These are phyloP conservation scores for Rossbeevera mucosa DNA, from an alignment of 768 basidiomycete genomes.

Conservation along the genomic window DNA sequence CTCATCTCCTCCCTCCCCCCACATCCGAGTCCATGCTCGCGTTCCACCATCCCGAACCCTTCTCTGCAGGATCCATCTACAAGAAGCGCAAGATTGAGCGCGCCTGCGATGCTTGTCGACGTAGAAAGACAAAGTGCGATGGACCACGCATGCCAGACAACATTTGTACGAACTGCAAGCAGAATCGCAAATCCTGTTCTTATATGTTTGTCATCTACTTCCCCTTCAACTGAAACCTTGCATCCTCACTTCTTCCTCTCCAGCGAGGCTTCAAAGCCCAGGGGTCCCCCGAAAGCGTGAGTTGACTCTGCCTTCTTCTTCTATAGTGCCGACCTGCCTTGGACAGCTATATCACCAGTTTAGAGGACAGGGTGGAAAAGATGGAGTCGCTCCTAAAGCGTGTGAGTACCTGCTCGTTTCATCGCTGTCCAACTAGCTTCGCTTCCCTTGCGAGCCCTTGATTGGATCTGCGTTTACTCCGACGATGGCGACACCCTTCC, in stretches of 20 bases:
- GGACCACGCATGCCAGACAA: slow-evolving; percentile 48
- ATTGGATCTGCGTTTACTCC: not conserved
- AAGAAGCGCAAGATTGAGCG: slow-evolving; percentile 48
- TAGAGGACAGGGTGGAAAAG: slow-evolving; percentile 57
- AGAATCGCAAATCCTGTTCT: slow-evolving; percentile 49
- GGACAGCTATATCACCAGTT: slow-evolving; percentile 49
- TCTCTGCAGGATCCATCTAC: slow-evolving; percentile 17
- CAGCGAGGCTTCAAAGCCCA: slow-evolving; percentile 61
- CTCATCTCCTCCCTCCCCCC: not conserved
- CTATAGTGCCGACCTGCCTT: not conserved
- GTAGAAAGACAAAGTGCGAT: slow-evolving; percentile 58
- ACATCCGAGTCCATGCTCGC: slow-evolving; percentile 10
- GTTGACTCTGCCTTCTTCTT: slow-evolving; percentile 21
- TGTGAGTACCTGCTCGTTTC: slow-evolving; percentile 31
- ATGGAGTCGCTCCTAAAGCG: slow-evolving; percentile 51
- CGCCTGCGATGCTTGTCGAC: slow-evolving; percentile 57
- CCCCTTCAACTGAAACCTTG: not conserved
- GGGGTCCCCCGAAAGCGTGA: slow-evolving; percentile 66
- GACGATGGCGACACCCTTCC: not conserved
- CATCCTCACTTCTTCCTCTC: slow-evolving; percentile 2
- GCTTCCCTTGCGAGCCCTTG: not conserved
- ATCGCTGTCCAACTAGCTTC: not conserved
- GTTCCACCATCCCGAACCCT: slow-evolving; percentile 1
- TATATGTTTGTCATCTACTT: slow-evolving; percentile 45
- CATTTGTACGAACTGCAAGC: slow-evolving; percentile 55